A percentile compares a stretch with the other conserved stretches of the same genome.
These are phyloP conservation scores for Cryptococcus maquisensis DNA, from an alignment of 1,284 basidiomycete genomes.

Conservation along the genomic window DNA sequence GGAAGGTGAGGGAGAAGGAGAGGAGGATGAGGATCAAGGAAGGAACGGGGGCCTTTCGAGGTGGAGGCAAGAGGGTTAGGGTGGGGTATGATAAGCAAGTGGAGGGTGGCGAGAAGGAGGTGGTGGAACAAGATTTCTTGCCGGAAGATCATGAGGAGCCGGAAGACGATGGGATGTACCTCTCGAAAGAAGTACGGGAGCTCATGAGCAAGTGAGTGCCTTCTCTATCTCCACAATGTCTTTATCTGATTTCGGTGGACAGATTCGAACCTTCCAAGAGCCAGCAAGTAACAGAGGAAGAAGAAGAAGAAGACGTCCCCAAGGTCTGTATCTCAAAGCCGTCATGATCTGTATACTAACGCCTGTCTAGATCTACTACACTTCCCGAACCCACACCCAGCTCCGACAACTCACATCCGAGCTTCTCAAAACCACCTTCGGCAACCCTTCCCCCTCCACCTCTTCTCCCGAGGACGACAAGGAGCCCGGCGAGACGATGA, in stretches of 20 bases:
- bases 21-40: slow-evolving; percentile 49
- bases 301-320: slow-evolving; percentile 45
- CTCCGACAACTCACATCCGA: slow-evolving; percentile 87
- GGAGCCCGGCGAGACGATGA: slow-evolving; percentile 51
- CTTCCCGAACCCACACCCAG: slow-evolving; percentile 93
- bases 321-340: slow-evolving; percentile 33
- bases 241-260: background rate
- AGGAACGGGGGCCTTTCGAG: slow-evolving; percentile 16
- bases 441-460: background rate
- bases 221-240: too few species aligned
- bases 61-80: slow-evolving; percentile 16
- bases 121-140: slow-evolving; percentile 59
- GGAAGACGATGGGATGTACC: slow-evolving; percentile 54
- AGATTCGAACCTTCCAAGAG: slow-evolving; percentile 26
- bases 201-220: slow-evolving; percentile 69
- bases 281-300: slow-evolving; percentile 23
- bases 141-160: slow-evolving; percentile 53
- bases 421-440: slow-evolving; percentile 59
- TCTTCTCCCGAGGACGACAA: slow-evolving; percentile 24
- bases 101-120: slow-evolving; percentile 37
- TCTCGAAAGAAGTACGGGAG: slow-evolving; percentile 72
- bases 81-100: slow-evolving; percentile 55
- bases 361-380: slow-evolving; percentile 67
- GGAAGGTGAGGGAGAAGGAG: slow-evolving; percentile 61
- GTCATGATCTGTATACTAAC: background rate